Percentiles rank a stretch among this genome's conserved stretches.
These are phyloP conservation scores for Saccharomyces hybrid DNA, from an alignment of 1,139 yeast species.

Conservation along the genomic window DNA sequence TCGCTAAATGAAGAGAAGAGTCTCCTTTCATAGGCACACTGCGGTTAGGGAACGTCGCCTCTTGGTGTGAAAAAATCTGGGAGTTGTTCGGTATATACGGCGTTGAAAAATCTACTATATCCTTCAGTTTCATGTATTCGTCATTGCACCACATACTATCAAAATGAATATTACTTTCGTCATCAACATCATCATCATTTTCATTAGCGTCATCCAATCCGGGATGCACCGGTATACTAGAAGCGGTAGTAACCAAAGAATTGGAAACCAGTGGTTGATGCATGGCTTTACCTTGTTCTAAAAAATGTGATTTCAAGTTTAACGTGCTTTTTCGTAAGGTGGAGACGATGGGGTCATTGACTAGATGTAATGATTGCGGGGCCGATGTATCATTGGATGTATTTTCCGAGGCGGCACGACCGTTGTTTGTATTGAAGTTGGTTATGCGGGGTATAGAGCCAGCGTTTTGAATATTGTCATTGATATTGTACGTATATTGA, in stretches of 20 bases:
- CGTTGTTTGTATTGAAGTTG: background rate
- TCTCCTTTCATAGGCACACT: background rate
- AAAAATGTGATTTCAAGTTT: background rate
- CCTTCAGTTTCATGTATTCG: constrained; percentile 54
- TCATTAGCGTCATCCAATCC: background rate
- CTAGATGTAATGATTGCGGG: background rate
- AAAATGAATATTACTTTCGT: constrained; percentile 9
- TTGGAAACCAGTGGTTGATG: background rate
- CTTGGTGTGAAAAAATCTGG: background rate
- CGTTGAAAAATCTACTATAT: constrained; percentile 28
- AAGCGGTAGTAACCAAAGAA: background rate
- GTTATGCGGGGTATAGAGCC: background rate
- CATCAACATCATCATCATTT: background rate
- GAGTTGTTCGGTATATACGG: background rate
- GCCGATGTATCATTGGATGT: background rate
- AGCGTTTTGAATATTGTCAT: background rate
- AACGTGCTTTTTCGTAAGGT: background rate
- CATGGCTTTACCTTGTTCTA: background rate
- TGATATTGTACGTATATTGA: background rate
- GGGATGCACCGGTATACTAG: background rate
- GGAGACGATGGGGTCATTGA: background rate
- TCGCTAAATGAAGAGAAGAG: background rate
- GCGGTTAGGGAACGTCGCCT: background rate
- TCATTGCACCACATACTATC: constrained; percentile 37
- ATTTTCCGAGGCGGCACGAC: background rate